phyloP scores from a whole-genome alignment of 1,284 basidiomycete genomes.

The Sporisorium exsertum region DNA sequence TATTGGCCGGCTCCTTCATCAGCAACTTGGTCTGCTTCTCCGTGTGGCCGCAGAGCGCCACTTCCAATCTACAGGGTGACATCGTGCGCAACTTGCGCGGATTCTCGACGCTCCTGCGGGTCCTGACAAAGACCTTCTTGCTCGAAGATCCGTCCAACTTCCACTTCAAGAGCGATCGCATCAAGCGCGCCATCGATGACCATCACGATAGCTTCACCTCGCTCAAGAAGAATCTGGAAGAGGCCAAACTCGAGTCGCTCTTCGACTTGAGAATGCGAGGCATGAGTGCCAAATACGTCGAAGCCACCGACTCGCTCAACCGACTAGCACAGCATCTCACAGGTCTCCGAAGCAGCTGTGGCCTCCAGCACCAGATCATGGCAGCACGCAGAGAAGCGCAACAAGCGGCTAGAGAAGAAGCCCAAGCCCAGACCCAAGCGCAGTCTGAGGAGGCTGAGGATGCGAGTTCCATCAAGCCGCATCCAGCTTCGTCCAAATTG shows the following conservation, averaged over 20 bases:
- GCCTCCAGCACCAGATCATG: slow-evolving; percentile 63
- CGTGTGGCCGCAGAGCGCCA: slow-evolving; percentile 87
- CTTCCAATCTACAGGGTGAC: slow-evolving; percentile 78
- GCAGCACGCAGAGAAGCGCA: slow-evolving; percentile 36
- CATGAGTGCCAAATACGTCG: slow-evolving; percentile 48
- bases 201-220: slow-evolving; percentile 64
- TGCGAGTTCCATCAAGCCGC: neutral
- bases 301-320: slow-evolving; percentile 60
- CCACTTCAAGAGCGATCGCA: slow-evolving; percentile 55
- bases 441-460: neutral
- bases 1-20: slow-evolving; percentile 79
- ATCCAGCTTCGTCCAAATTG: slow-evolving; percentile 20
- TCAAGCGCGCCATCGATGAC: slow-evolving; percentile 63
- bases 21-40: slow-evolving; percentile 85
- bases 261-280: slow-evolving; percentile 61
- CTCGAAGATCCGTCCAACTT: slow-evolving; percentile 62
- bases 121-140: slow-evolving; percentile 65
- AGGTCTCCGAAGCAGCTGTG: slow-evolving; percentile 61
- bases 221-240: slow-evolving; percentile 61
- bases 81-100: slow-evolving; percentile 57
- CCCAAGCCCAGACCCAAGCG: neutral
- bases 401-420: slow-evolving; percentile 15
- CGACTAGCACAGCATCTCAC: slow-evolving; percentile 62
- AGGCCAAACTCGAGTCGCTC: slow-evolving; percentile 60
- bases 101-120: slow-evolving; percentile 60